Evolutionary conservation across 2,329 filamentous ascomycete genomes (phyloP).

Genomic region (Metarhizium sp.): DNA sequence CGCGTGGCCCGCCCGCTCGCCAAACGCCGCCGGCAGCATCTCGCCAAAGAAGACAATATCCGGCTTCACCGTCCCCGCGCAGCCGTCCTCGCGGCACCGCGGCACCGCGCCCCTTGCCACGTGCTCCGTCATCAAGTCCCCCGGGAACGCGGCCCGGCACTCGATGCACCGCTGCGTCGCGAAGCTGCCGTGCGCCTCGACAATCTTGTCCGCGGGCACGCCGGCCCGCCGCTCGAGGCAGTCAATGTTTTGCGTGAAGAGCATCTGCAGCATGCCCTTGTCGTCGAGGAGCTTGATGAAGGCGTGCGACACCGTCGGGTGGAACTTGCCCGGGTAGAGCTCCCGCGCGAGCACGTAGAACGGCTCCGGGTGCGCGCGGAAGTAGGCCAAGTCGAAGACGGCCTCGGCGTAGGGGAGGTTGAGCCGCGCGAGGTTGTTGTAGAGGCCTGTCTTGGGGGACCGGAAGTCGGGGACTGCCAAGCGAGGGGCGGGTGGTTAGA

Average conservation of each 20-base stretch:
- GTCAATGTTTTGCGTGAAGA: conserved; percentile 98
- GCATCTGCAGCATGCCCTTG: conserved; percentile 70
- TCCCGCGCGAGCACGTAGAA: conserved; percentile 92
- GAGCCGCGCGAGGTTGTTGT: conserved; percentile 80
- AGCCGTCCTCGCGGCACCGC: conserved; percentile 50
- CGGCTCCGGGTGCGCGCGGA: conserved; percentile 71
- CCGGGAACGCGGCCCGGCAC: conserved; percentile 64
- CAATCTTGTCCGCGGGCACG: conserved; percentile 67
- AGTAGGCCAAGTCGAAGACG: conserved; percentile 89
- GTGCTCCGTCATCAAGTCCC: conserved; percentile 61
- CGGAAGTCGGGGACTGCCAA: conserved; percentile 79
- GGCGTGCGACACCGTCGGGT: conserved; percentile 80
- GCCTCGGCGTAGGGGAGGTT: conserved; percentile 84
- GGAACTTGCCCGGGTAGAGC: conserved; percentile 81
- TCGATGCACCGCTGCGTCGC: conserved; percentile 87
- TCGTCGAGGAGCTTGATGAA: conserved; percentile 77
- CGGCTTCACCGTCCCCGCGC: conserved; percentile 77
- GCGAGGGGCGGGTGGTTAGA: background rate
- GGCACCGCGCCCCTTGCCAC: conserved; percentile 62
- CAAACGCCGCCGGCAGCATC: conserved; percentile 36
- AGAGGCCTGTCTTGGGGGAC: conserved; percentile 85
- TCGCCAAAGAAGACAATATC: conserved; percentile 95
- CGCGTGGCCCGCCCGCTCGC: conserved; percentile 33
- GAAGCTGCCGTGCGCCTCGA: conserved; percentile 95
- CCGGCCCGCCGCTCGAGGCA: conserved; percentile 84